These are phyloP conservation scores for Chalara sp. DNA, from an alignment of 2,329 filamentous ascomycete species.

Conservation along the genomic window DNA sequence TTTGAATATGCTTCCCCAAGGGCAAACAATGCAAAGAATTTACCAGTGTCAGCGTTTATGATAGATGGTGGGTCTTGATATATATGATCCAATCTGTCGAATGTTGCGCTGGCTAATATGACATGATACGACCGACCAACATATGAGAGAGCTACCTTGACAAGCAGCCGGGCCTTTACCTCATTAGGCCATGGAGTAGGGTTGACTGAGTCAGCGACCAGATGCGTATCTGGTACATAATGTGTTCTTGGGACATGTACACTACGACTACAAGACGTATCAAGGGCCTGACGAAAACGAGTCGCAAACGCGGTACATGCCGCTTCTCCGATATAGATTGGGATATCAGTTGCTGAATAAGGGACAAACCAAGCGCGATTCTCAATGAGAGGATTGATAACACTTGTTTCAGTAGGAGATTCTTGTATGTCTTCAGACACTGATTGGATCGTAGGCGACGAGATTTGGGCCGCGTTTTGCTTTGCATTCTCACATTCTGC, in stretches of 20 bases:
- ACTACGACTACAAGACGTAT: constrained; percentile 11
- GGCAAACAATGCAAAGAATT: constrained; percentile 38
- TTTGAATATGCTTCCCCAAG: constrained; percentile 40
- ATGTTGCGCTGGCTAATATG: constrained; percentile 31
- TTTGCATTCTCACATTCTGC: neutral
- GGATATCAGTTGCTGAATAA: constrained; percentile 24
- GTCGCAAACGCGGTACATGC: constrained; percentile 32
- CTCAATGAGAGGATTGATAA: constrained; percentile 27
- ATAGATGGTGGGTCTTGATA: constrained; percentile 29
- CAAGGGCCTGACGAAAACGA: constrained; percentile 27
- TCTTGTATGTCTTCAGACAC: neutral
- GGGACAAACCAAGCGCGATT: constrained; percentile 31
- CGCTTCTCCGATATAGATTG: constrained; percentile 31
- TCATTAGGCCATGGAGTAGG: constrained; percentile 33
- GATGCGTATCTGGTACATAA: constrained; percentile 15
- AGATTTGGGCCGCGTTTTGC: neutral
- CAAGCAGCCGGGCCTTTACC: constrained; percentile 30
- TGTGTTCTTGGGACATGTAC: constrained; percentile 28
- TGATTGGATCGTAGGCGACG: neutral
- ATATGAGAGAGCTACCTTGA: constrained; percentile 35
- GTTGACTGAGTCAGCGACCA: constrained; percentile 18
- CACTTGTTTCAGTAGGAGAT: neutral
- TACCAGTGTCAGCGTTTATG: constrained; percentile 31
- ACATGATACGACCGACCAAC: constrained; percentile 36
- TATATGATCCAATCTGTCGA: constrained; percentile 31